Base-by-base conservation (phyloP, 2,329 filamentous ascomycete genomes). In the Leptographium radiaticola region DNA sequence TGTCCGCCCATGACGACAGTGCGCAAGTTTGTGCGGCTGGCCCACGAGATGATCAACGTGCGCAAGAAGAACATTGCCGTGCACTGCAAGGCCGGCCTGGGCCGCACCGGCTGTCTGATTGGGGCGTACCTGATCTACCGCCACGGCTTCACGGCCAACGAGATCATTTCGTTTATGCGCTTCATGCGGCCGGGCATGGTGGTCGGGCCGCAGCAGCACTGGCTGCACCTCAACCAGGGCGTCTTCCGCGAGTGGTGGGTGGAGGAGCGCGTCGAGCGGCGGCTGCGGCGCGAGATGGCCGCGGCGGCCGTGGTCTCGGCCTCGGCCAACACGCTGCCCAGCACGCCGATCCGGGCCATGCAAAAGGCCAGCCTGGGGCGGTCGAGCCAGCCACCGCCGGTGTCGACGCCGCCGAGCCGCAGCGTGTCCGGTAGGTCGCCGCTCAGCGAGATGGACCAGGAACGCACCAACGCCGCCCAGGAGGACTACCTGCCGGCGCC, bases 161-260 rank as follows among this genome's bases (percentile, higher is more conserved):
- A 96, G 71, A 82, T 95, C 63, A 97, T 97, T 66, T 87, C 90
- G 4, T 98, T 90, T 69, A 97, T 98, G 91, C 84, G 91, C 57
- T 98, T 98, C 72, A 97, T 97, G 91, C 81, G 91, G 55, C 93
- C 93, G 0, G 93, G 93, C 52, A 98, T 98, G 93, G 93, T 98
- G 8, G 93, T 98, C 52, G 93, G 93, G 0, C 93, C 93, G 42
- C 93, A 98, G 67, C 93, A 98, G 71, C 93, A 98, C 71, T 98
- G 93, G 93, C 79, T 98, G 53, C 93, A 98, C 66, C 79, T 98
- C 58, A 96, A 98, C 72, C 93, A 98, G 70, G 87, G 87, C 39
- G 84, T 87, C 39, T 98, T 98, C 81, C 82, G 93, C n/a, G 89
- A 97, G 70, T 98, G 93, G 93, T 97, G 90, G 88, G 79, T 93